These are phyloP conservation scores for Zygosaccharomyces lentus DNA, from an alignment of 805 yeast species.

Conservation along the genomic window DNA sequence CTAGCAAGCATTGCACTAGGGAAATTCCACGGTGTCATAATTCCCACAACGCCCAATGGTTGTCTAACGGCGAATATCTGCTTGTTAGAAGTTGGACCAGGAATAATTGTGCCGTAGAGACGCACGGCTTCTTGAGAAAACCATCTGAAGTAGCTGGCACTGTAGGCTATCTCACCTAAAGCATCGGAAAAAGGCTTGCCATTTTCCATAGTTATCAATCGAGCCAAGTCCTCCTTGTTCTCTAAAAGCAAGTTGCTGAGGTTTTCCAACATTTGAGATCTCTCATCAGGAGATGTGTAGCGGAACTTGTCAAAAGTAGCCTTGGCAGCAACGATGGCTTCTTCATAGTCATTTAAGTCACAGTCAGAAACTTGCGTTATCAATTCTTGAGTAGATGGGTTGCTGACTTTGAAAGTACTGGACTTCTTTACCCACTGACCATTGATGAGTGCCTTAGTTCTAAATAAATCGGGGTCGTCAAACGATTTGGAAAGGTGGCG, in stretches of 20 bases:
- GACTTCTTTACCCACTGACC: conserved; percentile 66
- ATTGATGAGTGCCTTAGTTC: conserved; percentile 51
- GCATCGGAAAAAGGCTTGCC: conserved; percentile 78
- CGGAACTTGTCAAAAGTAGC: conserved; percentile 60
- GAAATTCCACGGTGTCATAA: conserved; percentile 90
- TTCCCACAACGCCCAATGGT: conserved; percentile 85
- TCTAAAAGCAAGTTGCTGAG: conserved; percentile 76
- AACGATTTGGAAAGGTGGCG: conserved; percentile 18
- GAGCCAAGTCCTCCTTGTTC: conserved; percentile 67
- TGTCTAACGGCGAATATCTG: conserved; percentile 65
- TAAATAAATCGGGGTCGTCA: conserved; percentile 43
- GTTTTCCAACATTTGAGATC: conserved; percentile 58
- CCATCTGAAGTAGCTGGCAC: conserved; percentile 68
- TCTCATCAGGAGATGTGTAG: conserved; percentile 67
- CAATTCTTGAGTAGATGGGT: conserved; percentile 69
- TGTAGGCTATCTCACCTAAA: conserved; percentile 68
- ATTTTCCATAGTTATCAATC: conserved; percentile 81
- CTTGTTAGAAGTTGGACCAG: conserved; percentile 54
- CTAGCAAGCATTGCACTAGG: conserved; percentile 83
- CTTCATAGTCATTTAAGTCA: conserved; percentile 65
- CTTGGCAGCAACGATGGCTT: conserved; percentile 81
- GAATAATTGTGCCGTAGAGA: conserved; percentile 51
- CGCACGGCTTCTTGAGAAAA: conserved; percentile 82
- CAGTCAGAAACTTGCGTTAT: conserved; percentile 64
- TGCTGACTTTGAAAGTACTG: conserved; percentile 56